phyloP scores from a whole-genome alignment of 139 green algal species.

The Auxenochlorella pyrenoidosa region DNA sequence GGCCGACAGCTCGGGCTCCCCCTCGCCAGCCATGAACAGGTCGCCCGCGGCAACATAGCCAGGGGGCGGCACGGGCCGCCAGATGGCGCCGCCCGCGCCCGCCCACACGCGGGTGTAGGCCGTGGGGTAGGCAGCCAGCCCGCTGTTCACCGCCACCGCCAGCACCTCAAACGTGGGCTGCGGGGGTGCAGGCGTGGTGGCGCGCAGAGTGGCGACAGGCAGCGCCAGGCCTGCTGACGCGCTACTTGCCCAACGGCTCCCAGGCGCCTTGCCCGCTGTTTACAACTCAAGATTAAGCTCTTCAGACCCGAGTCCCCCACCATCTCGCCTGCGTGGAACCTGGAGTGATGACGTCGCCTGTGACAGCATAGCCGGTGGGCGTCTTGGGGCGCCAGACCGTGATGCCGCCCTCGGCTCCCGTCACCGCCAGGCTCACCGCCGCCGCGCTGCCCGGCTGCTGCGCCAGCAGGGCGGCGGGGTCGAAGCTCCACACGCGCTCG shows the following conservation, averaged over 20 bases:
- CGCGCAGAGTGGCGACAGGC: background rate
- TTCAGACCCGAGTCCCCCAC: no score
- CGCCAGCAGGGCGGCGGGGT: constrained; percentile 21
- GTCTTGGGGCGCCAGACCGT: constrained; percentile 85
- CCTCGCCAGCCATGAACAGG: constrained; percentile 52
- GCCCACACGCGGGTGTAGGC: constrained; percentile 64
- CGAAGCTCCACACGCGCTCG: constrained; percentile 70
- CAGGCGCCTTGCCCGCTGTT: no score
- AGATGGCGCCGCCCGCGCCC: constrained; percentile 55
- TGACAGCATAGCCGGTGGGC: constrained; percentile 76
- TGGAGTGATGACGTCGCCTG: constrained; percentile 79
- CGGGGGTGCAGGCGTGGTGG: background rate
- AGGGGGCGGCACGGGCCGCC: constrained; percentile 70
- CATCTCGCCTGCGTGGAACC: constrained; percentile 31
- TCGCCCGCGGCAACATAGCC: constrained; percentile 86
- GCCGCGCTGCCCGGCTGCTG: background rate
- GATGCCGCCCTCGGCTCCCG: constrained; percentile 63
- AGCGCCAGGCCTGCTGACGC: background rate
- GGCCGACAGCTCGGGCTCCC: constrained; percentile 13
- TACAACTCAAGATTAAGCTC: no score
- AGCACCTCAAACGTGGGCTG: constrained; percentile 74
- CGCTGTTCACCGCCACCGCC: constrained; percentile 82
- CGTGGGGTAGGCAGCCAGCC: constrained; percentile 73
- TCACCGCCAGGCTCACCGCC: constrained; percentile 39
- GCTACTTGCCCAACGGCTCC: no score